Conservation (phyloP, 768 basidiomycete species). For the Trametes punicea region DNA sequence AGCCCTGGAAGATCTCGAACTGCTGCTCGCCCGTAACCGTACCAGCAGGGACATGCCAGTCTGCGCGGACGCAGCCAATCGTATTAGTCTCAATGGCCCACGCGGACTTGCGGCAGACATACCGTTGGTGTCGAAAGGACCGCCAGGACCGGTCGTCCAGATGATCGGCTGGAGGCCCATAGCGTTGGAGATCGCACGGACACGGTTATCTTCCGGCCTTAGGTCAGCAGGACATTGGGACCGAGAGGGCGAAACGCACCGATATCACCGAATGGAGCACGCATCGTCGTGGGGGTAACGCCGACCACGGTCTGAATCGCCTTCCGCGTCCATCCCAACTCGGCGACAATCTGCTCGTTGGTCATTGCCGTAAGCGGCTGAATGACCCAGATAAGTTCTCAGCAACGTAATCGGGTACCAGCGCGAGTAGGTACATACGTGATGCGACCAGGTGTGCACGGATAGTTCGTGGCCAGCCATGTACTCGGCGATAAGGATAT, state of each 20-base stretch:
- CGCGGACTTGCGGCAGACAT: slow-evolving; percentile 5
- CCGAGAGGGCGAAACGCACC: slow-evolving; percentile 42
- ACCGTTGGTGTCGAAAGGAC: slow-evolving; percentile 74
- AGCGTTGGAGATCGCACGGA: slow-evolving; percentile 82
- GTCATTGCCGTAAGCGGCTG: slow-evolving; percentile 68
- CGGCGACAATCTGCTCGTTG: slow-evolving; percentile 84
- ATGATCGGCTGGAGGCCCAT: slow-evolving; percentile 93
- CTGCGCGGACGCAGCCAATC: slow-evolving; percentile 32
- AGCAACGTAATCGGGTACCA: neutral
- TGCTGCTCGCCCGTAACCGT: slow-evolving; percentile 61
- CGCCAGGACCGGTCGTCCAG: slow-evolving; percentile 68
- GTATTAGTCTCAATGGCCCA: slow-evolving; percentile 12
- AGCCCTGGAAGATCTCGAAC: slow-evolving; percentile 64
- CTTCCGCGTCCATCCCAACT: slow-evolving; percentile 89
- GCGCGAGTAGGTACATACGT: slow-evolving; percentile 33
- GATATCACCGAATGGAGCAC: slow-evolving; percentile 82
- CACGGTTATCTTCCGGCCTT: slow-evolving; percentile 68
- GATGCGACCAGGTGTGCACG: slow-evolving; percentile 92
- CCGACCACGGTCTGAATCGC: slow-evolving; percentile 75
- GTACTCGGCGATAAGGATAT: slow-evolving; percentile 74
- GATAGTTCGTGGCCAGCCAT: slow-evolving; percentile 78
- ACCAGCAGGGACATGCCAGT: slow-evolving; percentile 88
- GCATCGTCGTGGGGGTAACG: slow-evolving; percentile 75
- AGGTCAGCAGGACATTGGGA: no score
- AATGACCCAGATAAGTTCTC: slow-evolving; percentile 23